Evolutionary conservation across 2,329 filamentous ascomycete genomes (phyloP).

Genomic region (Aspergillus calidoustus): DNA sequence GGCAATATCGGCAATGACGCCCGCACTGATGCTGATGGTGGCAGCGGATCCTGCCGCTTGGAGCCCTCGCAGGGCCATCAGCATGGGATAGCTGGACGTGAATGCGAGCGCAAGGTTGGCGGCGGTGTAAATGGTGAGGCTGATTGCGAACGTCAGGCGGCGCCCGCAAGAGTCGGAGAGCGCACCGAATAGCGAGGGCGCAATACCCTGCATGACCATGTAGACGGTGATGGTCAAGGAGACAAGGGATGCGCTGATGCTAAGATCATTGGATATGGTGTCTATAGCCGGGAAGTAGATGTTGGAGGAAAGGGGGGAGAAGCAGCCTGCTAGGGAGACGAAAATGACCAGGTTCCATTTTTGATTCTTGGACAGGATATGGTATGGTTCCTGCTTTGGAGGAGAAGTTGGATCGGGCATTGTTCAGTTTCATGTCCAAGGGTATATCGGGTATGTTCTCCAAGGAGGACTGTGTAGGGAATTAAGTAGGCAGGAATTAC

Average conservation of each 20-base stretch:
- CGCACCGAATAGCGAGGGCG: conserved; percentile 55
- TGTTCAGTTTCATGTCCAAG: too few relatives aligned
- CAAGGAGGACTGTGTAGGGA: too few relatives aligned
- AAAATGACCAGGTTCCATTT: conserved; percentile 45
- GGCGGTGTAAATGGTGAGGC: conserved; percentile 53
- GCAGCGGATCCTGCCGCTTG: conserved; percentile 17
- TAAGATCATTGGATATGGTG: conserved; percentile 30
- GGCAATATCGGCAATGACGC: conserved; percentile 49
- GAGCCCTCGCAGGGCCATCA: conserved; percentile 14
- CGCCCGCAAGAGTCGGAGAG: conserved; percentile 55
- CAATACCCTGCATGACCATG: conserved; percentile 57
- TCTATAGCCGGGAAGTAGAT: conserved; percentile 53
- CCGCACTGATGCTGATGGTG: conserved; percentile 33
- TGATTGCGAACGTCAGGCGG: conserved; percentile 51
- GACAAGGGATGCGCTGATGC: conserved; percentile 34
- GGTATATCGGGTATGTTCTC: too few relatives aligned
- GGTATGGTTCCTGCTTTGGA: conserved; percentile 25
- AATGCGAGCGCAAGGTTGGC: conserved; percentile 52
- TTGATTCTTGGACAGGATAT: conserved; percentile 39
- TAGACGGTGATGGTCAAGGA: conserved; percentile 50
- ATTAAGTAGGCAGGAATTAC: too few relatives aligned
- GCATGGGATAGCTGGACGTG: conserved; percentile 17
- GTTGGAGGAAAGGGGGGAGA: conserved; percentile 51
- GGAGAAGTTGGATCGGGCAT: too few relatives aligned
- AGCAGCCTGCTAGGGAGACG: conserved; percentile 18